These are phyloP conservation scores for Rhizopus sp. DNA, from an alignment of 371 early-diverging fungal species.

Conservation along the genomic window DNA sequence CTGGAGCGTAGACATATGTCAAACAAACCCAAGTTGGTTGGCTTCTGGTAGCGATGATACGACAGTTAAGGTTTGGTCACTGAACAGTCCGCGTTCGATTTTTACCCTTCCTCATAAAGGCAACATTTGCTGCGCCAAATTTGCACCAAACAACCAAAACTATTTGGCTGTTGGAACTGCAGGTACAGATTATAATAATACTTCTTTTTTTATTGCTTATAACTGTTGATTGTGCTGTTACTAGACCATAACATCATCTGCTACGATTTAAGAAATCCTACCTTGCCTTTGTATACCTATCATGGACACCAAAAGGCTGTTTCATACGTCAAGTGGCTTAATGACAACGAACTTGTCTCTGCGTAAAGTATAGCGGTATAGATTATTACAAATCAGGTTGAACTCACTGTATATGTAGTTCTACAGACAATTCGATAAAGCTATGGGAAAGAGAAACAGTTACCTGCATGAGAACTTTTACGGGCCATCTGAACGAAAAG, in stretches of 20 bases:
- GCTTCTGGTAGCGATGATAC: conserved; percentile 92
- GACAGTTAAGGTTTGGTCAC: conserved; percentile 89
- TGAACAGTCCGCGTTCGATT: conserved; percentile 64
- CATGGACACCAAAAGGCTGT: conserved; percentile 90
- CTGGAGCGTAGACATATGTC: conserved; percentile 89
- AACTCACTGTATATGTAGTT: conserved; percentile 35
- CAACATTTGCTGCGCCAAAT: conserved; percentile 91
- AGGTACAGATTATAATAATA: conserved; percentile 38
- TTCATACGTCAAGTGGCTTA: conserved; percentile 87
- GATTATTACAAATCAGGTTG: neutral
- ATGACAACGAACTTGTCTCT: conserved; percentile 73
- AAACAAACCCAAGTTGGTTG: conserved; percentile 72
- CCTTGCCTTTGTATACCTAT: conserved; percentile 67
- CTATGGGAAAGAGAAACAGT: conserved; percentile 70
- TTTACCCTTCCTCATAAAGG: conserved; percentile 81
- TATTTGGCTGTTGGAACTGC: conserved; percentile 88
- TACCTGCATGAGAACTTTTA: conserved; percentile 67
- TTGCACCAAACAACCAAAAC: conserved; percentile 75
- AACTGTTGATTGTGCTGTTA: neutral
- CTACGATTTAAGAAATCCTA: conserved; percentile 81
- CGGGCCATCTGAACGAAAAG: conserved; percentile 90
- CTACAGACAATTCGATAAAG: conserved; percentile 89
- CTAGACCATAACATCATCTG: conserved; percentile 86
- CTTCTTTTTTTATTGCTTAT: conserved; percentile 2
- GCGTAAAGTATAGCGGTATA: conserved; percentile 45